Percentiles rank a stretch among this genome's conserved stretches.
Evolutionary conservation across 2,329 filamentous ascomycete species (phyloP).

Genomic region (Nemania serpens): DNA sequence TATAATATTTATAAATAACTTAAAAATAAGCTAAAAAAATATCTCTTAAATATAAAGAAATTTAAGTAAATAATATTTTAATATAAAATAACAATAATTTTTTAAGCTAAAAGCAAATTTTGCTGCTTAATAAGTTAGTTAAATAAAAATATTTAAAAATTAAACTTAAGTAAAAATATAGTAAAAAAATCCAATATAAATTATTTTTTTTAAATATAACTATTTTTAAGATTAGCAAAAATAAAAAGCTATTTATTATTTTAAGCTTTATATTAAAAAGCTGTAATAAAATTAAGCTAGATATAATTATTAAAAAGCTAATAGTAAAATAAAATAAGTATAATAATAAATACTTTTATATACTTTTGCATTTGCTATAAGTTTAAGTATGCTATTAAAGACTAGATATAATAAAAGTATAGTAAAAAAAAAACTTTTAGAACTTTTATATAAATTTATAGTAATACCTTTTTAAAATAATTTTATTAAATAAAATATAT

Average conservation of each 20-base stretch:
- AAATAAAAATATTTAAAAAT: background rate
- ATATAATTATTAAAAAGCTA: background rate
- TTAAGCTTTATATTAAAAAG: background rate
- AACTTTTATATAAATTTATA: background rate
- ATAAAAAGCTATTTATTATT: background rate
- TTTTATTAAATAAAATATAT: background rate
- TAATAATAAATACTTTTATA: background rate
- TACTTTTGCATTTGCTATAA: background rate
- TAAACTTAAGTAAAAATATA: background rate
- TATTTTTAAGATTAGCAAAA: background rate
- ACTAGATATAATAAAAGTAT: background rate
- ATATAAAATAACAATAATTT: background rate
- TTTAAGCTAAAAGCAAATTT: background rate
- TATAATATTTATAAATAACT: background rate
- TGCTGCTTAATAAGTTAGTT: background rate
- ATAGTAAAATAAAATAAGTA: background rate
- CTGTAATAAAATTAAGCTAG: background rate
- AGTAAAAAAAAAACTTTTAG: background rate
- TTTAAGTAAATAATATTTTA: background rate
- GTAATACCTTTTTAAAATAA: background rate
- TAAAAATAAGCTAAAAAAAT: background rate
- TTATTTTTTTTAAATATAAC: background rate
- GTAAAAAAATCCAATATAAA: background rate
- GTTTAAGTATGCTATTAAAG: background rate
- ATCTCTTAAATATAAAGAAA: background rate